Evolutionary conservation across 345 rosid genomes (phyloP), one percentile per base, ranked within the genome.

Genomic region (Sisymbrium irio): DNA sequence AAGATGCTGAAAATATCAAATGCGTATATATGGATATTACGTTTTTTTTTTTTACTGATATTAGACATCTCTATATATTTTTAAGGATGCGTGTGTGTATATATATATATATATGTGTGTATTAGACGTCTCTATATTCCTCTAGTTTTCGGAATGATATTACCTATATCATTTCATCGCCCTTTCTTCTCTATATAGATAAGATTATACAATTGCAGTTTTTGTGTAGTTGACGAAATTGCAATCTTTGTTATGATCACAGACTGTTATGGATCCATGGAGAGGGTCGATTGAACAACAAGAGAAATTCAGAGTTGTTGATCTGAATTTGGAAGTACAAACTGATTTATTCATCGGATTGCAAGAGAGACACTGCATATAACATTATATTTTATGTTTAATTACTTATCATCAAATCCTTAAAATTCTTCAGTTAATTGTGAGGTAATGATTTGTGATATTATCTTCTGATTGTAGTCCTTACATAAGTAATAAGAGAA

Each of bases 301-400:
- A 65, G 41, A 55, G 36, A 65, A 69, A 51, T 65, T 22, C 60
- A 72, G 32, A 73, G 80, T 4, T 70, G 65, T 66, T n/a, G 35
- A 65, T 62, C 79, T 61, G 28, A 77, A 64, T 70, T 44, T 72
- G 73, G 73, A 72, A 30, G 80, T 64, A 9, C 20, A 56, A 37
- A 70, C 80, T 37, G 80, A 70, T 70, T 64, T 77, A 19, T 36
- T 70, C 71, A 70, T 77, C 66, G 77, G 80, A 35, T 72, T 72
- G 39, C 80, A 77, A 28, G 27, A 57, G 44, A 65, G 25, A 28
- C 14, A 62, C 18, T 45, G 10, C 25, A 61, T 58, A 37, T 59
- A n/a, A 46, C 53, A 62, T 39, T 63, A 28, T 36, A 27, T 54
- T 10, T 25, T 62, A 14, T 53, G 62, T 51, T 51, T 47, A 5